phyloP scores from a whole-genome alignment of 139 green algal species.

The Edaphochlamys debaryana region DNA sequence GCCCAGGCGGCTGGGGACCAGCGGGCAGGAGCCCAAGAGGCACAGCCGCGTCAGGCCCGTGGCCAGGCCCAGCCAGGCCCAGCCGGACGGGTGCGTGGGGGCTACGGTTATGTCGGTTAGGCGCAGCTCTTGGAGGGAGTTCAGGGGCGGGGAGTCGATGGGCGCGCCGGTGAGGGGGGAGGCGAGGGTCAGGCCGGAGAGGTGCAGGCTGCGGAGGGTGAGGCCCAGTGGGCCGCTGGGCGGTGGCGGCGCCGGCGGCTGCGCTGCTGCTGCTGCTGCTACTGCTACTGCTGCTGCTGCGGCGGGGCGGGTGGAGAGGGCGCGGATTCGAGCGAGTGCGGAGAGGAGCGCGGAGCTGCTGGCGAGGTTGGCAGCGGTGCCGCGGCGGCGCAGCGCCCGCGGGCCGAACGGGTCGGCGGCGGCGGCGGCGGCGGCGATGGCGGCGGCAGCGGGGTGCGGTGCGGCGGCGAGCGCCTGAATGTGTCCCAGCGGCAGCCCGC shows the following conservation, averaged over 20 bases:
- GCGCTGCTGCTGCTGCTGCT: no score
- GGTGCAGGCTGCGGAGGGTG: neutral
- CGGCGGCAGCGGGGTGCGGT: constrained; percentile 1
- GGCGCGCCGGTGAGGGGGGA: neutral
- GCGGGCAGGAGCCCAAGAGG: neutral
- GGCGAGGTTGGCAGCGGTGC: neutral
- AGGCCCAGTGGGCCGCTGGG: neutral
- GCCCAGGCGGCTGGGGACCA: neutral
- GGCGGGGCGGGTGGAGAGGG: no score
- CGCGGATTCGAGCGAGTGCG: no score
- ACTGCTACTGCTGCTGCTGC: no score
- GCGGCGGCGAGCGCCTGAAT: neutral
- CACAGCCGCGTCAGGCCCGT: neutral
- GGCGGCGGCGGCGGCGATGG: neutral
- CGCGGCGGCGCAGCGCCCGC: neutral
- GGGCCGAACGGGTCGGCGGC: neutral
- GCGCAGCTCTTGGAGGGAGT: neutral
- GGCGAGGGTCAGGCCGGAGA: neutral
- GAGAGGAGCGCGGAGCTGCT: neutral
- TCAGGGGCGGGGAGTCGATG: neutral
- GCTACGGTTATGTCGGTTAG: neutral
- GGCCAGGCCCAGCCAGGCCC: neutral
- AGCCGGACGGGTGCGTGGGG: neutral
- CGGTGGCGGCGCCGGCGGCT: no score
- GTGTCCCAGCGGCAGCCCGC: no score